Evolutionary conservation across 2,329 filamentous ascomycete species (phyloP).

Genomic region (Penicillium psychrosexuale): DNA sequence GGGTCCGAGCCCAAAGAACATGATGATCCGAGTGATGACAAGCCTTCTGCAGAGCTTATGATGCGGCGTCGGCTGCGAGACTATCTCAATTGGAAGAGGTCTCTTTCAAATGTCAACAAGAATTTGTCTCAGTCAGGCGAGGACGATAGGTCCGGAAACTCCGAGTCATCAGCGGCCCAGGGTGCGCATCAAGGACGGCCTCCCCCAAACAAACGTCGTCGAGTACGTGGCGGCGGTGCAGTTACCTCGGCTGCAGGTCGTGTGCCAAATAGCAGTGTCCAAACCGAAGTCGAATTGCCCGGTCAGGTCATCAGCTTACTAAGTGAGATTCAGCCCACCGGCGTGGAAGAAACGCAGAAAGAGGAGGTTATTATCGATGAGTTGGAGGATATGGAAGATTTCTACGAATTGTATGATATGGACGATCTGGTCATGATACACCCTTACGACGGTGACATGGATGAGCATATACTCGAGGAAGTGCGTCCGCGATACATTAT

Average conservation of each 20-base stretch:
- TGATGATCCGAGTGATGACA: conserved; percentile 54
- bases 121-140: conserved; percentile 36
- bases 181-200: conserved; percentile 56
- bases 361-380: conserved; percentile 67
- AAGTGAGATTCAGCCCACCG: conserved; percentile 77
- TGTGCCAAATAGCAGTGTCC: conserved; percentile 69
- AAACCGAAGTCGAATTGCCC: conserved; percentile 73
- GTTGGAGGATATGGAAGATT: conserved; percentile 86
- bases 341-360: conserved; percentile 71
- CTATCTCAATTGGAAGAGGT: conserved; percentile 86
- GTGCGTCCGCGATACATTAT: conserved; percentile 90
- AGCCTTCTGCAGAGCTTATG: conserved; percentile 77
- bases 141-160: conserved; percentile 21
- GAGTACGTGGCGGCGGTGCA: conserved; percentile 74
- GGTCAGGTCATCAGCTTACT: conserved; percentile 77
- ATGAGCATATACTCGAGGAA: conserved; percentile 95
- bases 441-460: conserved; percentile 91
- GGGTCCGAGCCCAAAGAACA: conserved; percentile 46
- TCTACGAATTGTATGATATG: conserved; percentile 88
- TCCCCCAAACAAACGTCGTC: conserved; percentile 79
- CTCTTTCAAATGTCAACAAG: conserved; percentile 77
- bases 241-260: conserved; percentile 59
- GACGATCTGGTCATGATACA: conserved; percentile 84
- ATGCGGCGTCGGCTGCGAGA: conserved; percentile 82
- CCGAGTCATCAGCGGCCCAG: conserved; percentile 19